A percentile compares a stretch with the other conserved stretches of the same genome.
phyloP scores from a whole-genome alignment of 2,329 filamentous ascomycete genomes.

The Aspergillus amoenus region DNA sequence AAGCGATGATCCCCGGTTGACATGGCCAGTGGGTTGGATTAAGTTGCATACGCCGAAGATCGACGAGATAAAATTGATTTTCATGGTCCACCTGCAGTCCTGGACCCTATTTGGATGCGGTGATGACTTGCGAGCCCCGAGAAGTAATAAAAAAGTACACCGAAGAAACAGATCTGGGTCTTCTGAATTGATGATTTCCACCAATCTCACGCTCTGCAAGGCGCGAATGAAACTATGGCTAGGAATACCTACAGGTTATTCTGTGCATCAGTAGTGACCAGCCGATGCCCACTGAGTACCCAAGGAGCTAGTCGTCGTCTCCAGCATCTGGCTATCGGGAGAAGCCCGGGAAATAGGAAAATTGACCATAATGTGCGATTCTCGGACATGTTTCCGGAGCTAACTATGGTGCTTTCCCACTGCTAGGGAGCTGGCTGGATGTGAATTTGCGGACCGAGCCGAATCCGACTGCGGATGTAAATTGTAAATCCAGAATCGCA shows the following conservation, averaged over 20 bases:
- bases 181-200: background rate
- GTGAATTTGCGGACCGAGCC: slow-evolving; percentile 11
- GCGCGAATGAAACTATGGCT: background rate
- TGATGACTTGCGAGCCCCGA: background rate
- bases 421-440: background rate
- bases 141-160: background rate
- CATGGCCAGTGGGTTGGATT: slow-evolving; percentile 6
- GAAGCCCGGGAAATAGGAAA: background rate
- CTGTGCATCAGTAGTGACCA: background rate
- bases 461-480: background rate
- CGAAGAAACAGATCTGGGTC: too few species aligned
- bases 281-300: background rate
- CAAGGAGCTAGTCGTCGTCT: background rate
- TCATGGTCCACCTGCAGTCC: background rate
- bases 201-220: background rate
- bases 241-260: background rate
- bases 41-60: slow-evolving; percentile 18
- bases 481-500: background rate
- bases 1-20: background rate
- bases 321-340: background rate
- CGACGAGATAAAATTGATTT: slow-evolving; percentile 14
- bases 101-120: background rate
- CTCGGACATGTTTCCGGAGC: background rate
- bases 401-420: background rate
- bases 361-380: background rate